Percentiles rank a stretch among this genome's conserved stretches.
Conservation (phyloP, 2,329 filamentous ascomycete genomes). For the Botrytis pseudocinerea region DNA sequence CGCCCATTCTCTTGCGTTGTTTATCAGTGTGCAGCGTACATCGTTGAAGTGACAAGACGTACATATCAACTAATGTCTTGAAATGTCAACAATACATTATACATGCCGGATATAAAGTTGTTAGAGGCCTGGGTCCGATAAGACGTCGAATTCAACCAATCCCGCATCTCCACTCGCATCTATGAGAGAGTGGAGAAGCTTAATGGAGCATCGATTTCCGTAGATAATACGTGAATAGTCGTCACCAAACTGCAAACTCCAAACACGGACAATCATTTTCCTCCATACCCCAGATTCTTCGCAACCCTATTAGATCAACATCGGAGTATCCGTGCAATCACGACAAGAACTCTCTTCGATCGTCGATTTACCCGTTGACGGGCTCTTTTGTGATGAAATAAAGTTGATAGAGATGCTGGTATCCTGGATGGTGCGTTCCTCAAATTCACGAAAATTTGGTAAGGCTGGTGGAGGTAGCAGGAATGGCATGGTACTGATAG, state of each 20-base stretch:
- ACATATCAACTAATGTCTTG: constrained; percentile 2
- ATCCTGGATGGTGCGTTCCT: background rate
- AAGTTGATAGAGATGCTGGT: constrained; percentile 9
- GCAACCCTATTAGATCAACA: background rate
- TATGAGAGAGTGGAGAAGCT: background rate
- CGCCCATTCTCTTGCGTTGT: background rate
- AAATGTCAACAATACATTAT: constrained; percentile 6
- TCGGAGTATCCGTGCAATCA: background rate
- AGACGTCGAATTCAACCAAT: constrained; percentile 3
- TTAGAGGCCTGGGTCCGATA: constrained; percentile 3
- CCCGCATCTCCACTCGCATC: background rate
- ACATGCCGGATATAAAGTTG: background rate
- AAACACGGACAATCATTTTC: background rate
- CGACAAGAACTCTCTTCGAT: constrained; percentile 5
- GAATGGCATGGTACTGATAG: background rate
- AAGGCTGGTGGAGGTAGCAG: background rate
- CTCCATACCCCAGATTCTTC: constrained; percentile 8
- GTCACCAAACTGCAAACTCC: background rate
- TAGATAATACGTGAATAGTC: background rate
- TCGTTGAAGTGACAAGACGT: constrained; percentile 2
- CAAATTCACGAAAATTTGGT: background rate
- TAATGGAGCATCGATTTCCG: background rate
- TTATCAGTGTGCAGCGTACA: constrained; percentile 9
- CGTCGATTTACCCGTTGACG: constrained; percentile 3
- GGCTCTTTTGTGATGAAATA: constrained; percentile 6